These are phyloP conservation scores for Xylariaceae sp. DNA, from an alignment of 2,329 filamentous ascomycete species.

Conservation along the genomic window DNA sequence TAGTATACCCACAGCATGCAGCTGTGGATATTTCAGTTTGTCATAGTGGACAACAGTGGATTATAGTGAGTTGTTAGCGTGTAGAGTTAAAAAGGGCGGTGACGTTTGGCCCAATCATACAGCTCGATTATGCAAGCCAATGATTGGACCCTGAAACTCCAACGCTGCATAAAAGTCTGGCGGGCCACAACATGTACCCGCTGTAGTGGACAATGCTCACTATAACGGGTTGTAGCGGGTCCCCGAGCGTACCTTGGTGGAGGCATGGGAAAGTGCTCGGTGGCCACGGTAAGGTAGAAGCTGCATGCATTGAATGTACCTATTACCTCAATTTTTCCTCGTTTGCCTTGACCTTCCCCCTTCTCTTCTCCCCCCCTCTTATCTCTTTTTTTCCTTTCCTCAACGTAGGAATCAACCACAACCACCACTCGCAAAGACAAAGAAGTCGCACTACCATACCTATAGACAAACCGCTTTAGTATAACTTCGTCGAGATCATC, in stretches of 20 bases:
- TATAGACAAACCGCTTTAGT: slow-evolving; percentile 24
- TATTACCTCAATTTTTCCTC: slow-evolving; percentile 23
- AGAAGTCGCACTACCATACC: slow-evolving; percentile 55
- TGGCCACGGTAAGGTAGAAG: slow-evolving; percentile 18
- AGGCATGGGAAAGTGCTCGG: slow-evolving; percentile 10
- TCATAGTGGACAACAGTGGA: slow-evolving; percentile 14
- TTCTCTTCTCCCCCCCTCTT: slow-evolving; percentile 28
- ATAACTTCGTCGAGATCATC: slow-evolving; percentile 63
- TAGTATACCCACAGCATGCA: slow-evolving; percentile 4
- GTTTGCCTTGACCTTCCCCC: slow-evolving; percentile 12
- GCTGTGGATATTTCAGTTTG: slow-evolving; percentile 12
- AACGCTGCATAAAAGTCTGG: not conserved
- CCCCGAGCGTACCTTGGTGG: too few relatives aligned
- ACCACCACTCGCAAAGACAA: slow-evolving; percentile 48
- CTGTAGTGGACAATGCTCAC: not conserved
- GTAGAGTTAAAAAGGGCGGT: slow-evolving; percentile 25
- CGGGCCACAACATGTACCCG: not conserved
- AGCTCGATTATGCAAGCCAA: slow-evolving; percentile 17
- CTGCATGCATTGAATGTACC: slow-evolving; percentile 5
- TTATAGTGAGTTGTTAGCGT: slow-evolving; percentile 10
- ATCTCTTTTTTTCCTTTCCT: too few relatives aligned
- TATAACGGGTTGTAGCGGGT: not conserved
- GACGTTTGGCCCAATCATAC: slow-evolving; percentile 20
- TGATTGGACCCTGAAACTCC: slow-evolving; percentile 19
- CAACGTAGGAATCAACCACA: slow-evolving; percentile 32